phyloP scores from a whole-genome alignment of 1,139 yeast species.

The Yamadazyma atlantica region DNA sequence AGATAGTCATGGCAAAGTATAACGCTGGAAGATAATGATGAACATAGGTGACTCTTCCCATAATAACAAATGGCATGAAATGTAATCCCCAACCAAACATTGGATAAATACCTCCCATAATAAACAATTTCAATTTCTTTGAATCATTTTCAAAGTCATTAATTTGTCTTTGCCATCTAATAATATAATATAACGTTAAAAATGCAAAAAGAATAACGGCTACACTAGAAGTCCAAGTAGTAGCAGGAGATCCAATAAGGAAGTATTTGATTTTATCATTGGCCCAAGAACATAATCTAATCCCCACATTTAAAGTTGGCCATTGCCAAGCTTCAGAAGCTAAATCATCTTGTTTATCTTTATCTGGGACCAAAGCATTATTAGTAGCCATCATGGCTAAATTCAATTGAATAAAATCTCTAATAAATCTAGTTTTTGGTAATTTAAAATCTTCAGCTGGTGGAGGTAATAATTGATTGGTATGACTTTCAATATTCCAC shows the following conservation, averaged over 20 bases:
- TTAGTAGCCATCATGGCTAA: constrained; percentile 99
- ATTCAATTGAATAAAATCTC: constrained; percentile 89
- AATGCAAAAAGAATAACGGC: constrained; percentile 64
- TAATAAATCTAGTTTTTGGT: constrained; percentile 81
- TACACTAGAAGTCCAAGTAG: constrained; percentile 87
- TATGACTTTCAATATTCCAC: constrained; percentile 96
- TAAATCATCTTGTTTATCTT: constrained; percentile 86
- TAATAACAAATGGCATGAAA: constrained; percentile 82
- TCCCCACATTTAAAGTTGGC: constrained; percentile 92
- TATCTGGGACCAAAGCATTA: constrained; percentile 78
- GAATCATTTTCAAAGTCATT: constrained; percentile 56
- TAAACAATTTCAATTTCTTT: constrained; percentile 32
- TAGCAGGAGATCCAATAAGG: constrained; percentile 89
- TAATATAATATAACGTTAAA: constrained; percentile 54
- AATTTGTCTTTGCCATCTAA: constrained; percentile 94
- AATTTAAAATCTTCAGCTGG: constrained; percentile 71
- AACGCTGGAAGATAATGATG: constrained; percentile 97
- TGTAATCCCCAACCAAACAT: constrained; percentile 96
- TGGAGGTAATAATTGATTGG: constrained; percentile 69
- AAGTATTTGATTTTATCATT: constrained; percentile 78
- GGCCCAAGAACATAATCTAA: constrained; percentile 96
- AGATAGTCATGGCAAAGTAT: constrained; percentile 88
- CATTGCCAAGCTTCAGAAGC: constrained; percentile 97
- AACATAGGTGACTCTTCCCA: constrained; percentile 97
- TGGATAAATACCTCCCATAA: constrained; percentile 88